phyloP scores from a whole-genome alignment of 2,329 filamentous ascomycete species.

The Xylariomycetidae sp. region DNA sequence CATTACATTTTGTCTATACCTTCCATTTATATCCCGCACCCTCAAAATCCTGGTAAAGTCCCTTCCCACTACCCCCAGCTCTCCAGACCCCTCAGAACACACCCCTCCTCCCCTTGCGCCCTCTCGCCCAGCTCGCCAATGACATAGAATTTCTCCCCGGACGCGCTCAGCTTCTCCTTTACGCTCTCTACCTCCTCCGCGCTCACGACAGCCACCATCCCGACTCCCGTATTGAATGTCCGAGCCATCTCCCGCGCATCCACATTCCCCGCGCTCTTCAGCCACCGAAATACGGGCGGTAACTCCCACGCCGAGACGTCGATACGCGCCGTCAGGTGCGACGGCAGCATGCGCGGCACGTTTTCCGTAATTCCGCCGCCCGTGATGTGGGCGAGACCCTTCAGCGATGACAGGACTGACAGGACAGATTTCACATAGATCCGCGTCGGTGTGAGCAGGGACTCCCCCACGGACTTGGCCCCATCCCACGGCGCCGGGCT shows the following conservation, averaged over 20 bases:
- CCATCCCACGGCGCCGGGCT: conserved; percentile 73
- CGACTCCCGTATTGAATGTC: conserved; percentile 91
- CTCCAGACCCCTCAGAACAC: conserved; percentile 56
- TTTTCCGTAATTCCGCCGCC: conserved; percentile 92
- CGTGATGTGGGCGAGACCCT: conserved; percentile 95
- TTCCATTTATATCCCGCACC: too few relatives aligned
- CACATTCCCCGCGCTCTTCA: conserved; percentile 70
- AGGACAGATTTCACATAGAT: conserved; percentile 89
- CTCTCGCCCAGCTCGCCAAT: conserved; percentile 69
- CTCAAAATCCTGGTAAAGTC: too few relatives aligned
- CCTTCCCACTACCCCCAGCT: conserved; percentile 34
- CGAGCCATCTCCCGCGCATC: conserved; percentile 75
- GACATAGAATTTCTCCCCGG: conserved; percentile 71
- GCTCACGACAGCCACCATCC: conserved; percentile 85
- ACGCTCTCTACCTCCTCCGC: conserved; percentile 59
- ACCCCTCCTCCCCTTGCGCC: conserved; percentile 47
- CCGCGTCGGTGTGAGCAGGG: conserved; percentile 80
- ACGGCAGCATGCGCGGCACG: conserved; percentile 86
- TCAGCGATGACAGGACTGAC: conserved; percentile 62
- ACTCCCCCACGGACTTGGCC: conserved; percentile 61
- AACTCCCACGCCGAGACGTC: conserved; percentile 72
- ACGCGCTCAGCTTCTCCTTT: conserved; percentile 52
- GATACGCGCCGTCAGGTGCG: conserved; percentile 72
- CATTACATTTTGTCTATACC: too few relatives aligned
- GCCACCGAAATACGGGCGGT: conserved; percentile 80